phyloP scores from a whole-genome alignment of 345 rosid genomes.

The Lagerstroemia speciosa region DNA sequence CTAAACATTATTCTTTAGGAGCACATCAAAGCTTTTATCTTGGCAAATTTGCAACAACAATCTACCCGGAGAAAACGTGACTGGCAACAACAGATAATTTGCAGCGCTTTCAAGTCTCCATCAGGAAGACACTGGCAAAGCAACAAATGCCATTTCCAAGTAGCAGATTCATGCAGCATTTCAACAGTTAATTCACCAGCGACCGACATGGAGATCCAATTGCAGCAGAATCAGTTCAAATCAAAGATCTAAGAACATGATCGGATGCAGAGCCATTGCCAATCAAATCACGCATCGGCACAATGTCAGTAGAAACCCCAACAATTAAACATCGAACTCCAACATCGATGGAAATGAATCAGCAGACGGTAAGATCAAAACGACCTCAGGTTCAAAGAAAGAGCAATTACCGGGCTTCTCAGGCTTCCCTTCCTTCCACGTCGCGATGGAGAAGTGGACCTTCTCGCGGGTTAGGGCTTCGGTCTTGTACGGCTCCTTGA shows the following conservation, averaged over 20 bases:
- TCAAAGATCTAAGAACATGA: not conserved
- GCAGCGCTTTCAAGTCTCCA: too few species aligned
- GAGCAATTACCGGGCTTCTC: slow-evolving; percentile 47
- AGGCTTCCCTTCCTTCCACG: slow-evolving; percentile 66
- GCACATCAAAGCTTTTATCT: not conserved
- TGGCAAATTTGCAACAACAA: not conserved
- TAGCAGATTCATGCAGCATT: not conserved
- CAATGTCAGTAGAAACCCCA: not conserved
- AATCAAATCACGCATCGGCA: not conserved
- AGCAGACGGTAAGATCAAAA: not conserved
- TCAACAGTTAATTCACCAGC: not conserved
- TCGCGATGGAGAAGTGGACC: slow-evolving; percentile 69
- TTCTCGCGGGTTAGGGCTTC: slow-evolving; percentile 65
- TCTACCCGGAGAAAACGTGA: too few species aligned
- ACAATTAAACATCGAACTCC: not conserved
- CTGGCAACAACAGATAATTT: too few species aligned
- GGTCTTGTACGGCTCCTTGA: slow-evolving; percentile 58
- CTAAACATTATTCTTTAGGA: not conserved
- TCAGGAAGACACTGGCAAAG: not conserved
- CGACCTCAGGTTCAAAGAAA: not conserved
- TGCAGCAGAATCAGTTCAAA: not conserved
- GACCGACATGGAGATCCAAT: not conserved
- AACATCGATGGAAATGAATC: not conserved
- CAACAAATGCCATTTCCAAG: not conserved
- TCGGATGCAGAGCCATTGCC: not conserved